Percentiles rank a stretch among this genome's conserved stretches.
Evolutionary conservation across 164 flowering plant species (phyloP).

Genomic region (Magnolia sinica): DNA sequence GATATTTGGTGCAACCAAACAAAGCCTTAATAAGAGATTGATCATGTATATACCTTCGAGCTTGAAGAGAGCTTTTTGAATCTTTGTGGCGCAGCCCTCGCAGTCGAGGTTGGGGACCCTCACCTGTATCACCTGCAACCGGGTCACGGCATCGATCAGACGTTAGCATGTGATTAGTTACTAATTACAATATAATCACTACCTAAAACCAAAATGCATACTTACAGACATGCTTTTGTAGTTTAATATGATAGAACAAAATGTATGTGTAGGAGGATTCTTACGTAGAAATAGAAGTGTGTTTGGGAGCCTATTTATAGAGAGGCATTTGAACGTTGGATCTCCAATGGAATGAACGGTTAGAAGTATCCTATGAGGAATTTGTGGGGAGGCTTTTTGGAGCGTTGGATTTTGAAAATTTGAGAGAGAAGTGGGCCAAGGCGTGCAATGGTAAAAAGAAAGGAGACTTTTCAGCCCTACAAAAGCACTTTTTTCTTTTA

Average conservation of each 20-base stretch:
- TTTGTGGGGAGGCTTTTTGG: neutral
- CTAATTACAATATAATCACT: neutral
- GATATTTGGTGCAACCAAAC: no score
- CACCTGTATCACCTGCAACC: constrained; percentile 58
- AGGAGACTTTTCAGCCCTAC: neutral
- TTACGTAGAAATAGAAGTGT: neutral
- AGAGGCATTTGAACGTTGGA: neutral
- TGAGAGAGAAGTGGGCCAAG: neutral
- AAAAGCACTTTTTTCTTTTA: neutral
- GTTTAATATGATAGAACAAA: neutral
- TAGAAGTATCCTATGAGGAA: neutral
- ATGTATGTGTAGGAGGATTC: neutral
- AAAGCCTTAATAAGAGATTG: no score
- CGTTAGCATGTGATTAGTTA: neutral
- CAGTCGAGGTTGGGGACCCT: constrained; percentile 76
- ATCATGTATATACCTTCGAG: constrained; percentile 48
- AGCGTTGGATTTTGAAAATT: constrained; percentile 6
- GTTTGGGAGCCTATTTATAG: neutral
- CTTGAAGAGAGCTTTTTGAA: constrained; percentile 60
- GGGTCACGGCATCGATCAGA: neutral
- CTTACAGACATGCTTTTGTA: constrained; percentile 17
- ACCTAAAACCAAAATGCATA: neutral
- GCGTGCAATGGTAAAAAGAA: constrained; percentile 4
- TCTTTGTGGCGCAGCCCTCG: constrained; percentile 72
- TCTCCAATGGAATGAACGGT: no score